Evolutionary conservation across 2,329 filamentous ascomycete species (phyloP), one percentile per base, ranked within the genome.

Genomic region (Neurospora sp.): DNA sequence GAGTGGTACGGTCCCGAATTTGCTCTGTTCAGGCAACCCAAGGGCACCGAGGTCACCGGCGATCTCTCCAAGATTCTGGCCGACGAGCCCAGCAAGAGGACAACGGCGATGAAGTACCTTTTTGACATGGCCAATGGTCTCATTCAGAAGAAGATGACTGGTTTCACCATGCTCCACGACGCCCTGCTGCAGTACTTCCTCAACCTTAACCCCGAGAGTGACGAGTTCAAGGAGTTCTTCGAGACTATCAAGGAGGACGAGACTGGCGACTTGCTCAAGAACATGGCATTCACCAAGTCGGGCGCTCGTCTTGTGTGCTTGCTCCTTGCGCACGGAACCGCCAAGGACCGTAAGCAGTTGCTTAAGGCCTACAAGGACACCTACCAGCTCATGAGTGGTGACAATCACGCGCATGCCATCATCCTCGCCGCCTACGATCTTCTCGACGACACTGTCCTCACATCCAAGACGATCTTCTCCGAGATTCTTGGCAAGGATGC

Each of bases 1-100:
- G 96, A 99, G 80, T 99, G 96, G 93, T 99, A 97, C 79, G 96
- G 96, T 1, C 87, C 95, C 0, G 96, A 98, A 78, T 99, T 97
- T 78, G 88, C 92, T 15, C 86, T 98, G 62, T 92, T 94, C 78
- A 89, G 90, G 75, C 78, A 82, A 75, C 83, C 73, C 67, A 84
- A 84, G 73, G 85, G 86, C 46, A 80, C 82, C 5, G 83, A 85
- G 68, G 82, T 84, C n/a, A 85, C 84, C 4, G 85, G 88, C 4
- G 92, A 97, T 66, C 85, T 99, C 33, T 85, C 87, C 46, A 81
- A 87, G 72, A 96, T 99, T 68, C 81, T 99, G 43, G 86, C 88
- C 71, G 85, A 88, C 68, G 87, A 90, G 67, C 93, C 95, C 1
- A 93, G 93, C 82, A 98, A 98, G 85, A 88, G 93, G 72, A 88